Evolutionary conservation across 345 rosid genomes (phyloP).

Genomic region (Populus tremula): DNA sequence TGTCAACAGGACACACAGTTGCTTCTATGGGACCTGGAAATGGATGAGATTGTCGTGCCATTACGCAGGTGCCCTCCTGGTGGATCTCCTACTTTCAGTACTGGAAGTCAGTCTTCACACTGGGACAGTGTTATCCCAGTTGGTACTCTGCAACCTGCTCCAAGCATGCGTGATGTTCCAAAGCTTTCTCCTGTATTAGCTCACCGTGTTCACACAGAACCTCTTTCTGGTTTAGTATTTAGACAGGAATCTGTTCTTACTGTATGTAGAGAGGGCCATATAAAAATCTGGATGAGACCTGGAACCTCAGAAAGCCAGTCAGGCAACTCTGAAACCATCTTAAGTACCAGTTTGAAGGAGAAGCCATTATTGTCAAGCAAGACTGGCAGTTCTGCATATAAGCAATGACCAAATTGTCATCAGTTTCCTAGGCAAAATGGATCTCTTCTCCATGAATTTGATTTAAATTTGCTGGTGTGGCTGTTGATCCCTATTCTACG

Average conservation of each 20-base stretch:
- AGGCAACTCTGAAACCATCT: slow-evolving; percentile 48
- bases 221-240: slow-evolving; percentile 86
- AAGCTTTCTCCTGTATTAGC: slow-evolving; percentile 85
- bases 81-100: slow-evolving; percentile 91
- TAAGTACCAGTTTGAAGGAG: slow-evolving; percentile 64
- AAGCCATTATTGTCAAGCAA: slow-evolving; percentile 58
- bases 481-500: slow-evolving; percentile 22
- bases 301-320: slow-evolving; percentile 56
- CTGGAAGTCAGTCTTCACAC: slow-evolving; percentile 97
- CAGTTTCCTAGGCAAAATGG: slow-evolving; percentile 11
- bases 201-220: slow-evolving; percentile 90
- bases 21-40: slow-evolving; percentile 95
- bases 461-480: slow-evolving; percentile 32
- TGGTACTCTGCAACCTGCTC: slow-evolving; percentile 91
- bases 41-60: slow-evolving; percentile 98
- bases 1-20: slow-evolving; percentile 80
- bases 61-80: slow-evolving; percentile 80
- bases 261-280: slow-evolving; percentile 88
- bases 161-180: slow-evolving; percentile 87
- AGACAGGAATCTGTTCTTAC: slow-evolving; percentile 88
- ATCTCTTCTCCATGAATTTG: slow-evolving; percentile 18
- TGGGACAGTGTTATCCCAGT: slow-evolving; percentile 82
- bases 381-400: slow-evolving; percentile 56
- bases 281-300: slow-evolving; percentile 95
- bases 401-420: slow-evolving; percentile 50